Base-by-base conservation (phyloP, 768 basidiomycete species). In the Suillus americanus region DNA sequence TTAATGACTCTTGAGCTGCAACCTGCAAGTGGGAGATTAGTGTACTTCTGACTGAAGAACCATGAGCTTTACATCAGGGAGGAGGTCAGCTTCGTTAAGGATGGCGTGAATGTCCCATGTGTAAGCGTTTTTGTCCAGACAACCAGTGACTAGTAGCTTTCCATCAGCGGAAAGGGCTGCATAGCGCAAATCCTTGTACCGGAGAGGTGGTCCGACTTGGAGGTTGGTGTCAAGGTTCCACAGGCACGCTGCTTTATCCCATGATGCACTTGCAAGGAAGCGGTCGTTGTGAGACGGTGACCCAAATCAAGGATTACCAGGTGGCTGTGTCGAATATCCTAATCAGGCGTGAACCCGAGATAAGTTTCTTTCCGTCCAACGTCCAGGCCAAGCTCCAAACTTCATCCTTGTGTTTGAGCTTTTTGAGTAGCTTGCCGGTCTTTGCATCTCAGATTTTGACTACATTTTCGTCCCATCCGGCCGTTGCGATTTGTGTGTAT, bases 181-280 rank as follows among this genome's bases (percentile, higher is more conserved):
- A 0, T 8, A 18, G 8, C 0, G 3, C 1, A 51, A 1, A 0
- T 2, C 2, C 10, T 10, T 4, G 4, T 30, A 28, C 16, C 20
- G 51, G 18, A 30, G 16, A 8, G 1, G 28, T 30, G 51, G 51
- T 2, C 18, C 18, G 16, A 53, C 28, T 30, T 3, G 28, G 3
- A 53, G 51, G 30, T 33, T 33, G 4, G 30, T 33, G 1, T 53
- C 18, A 1, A 53, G 51, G 1, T 53, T 30, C 30, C 51, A 33
- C 2, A 53, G 2, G 12, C 2, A 18, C 0, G 16, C 28, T 33
- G 3, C 28, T 30, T 30, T 2, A 30, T 30, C 28, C 28, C 28
- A 30, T 30, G 28, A 30, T 30, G 9, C 51, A 20, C 51, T 53
- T 10, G 18, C 51, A 53, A 53, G 51, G 28, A 53, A 1, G 18